These are phyloP conservation scores for Hepatocystis sp. DNA, from an alignment of 169 alveolate species.

Conservation along the genomic window DNA sequence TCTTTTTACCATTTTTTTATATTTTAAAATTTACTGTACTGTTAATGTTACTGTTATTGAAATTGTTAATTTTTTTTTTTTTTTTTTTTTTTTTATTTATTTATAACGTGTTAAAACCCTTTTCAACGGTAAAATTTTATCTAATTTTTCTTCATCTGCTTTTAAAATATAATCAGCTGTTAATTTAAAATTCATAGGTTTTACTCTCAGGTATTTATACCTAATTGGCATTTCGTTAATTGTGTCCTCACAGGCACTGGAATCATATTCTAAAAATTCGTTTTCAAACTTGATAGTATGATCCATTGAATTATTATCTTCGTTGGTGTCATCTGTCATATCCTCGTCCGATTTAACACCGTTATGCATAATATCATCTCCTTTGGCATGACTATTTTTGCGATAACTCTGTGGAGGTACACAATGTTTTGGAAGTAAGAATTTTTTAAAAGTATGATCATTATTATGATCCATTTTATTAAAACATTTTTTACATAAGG, in stretches of 20 bases:
- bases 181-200: conserved; percentile 78
- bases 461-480: conserved; percentile 77
- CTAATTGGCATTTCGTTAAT: conserved; percentile 85
- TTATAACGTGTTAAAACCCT: conserved; percentile 23
- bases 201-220: conserved; percentile 82
- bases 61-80: too few species aligned
- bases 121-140: conserved; percentile 78
- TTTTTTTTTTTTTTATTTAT: too few species aligned
- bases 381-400: not conserved
- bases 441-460: conserved; percentile 77
- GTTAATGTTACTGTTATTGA: too few species aligned
- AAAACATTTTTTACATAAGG: conserved; percentile 81
- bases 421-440: conserved; percentile 69
- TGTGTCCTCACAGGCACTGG: conserved; percentile 83
- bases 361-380: not conserved
- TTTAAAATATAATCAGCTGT: conserved; percentile 77
- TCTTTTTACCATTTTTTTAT: too few species aligned
- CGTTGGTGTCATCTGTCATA: too few species aligned
- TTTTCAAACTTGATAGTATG: too few species aligned
- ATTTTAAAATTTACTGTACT: too few species aligned
- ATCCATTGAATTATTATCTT: too few species aligned
- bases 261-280: conserved; percentile 60
- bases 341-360: too few species aligned
- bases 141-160: conserved; percentile 79
- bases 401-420: conserved; percentile 66